A percentile compares a stretch with the other conserved stretches of the same genome.
Evolutionary conservation across 345 rosid species (phyloP).

Genomic region (Toxicodendron radicans): DNA sequence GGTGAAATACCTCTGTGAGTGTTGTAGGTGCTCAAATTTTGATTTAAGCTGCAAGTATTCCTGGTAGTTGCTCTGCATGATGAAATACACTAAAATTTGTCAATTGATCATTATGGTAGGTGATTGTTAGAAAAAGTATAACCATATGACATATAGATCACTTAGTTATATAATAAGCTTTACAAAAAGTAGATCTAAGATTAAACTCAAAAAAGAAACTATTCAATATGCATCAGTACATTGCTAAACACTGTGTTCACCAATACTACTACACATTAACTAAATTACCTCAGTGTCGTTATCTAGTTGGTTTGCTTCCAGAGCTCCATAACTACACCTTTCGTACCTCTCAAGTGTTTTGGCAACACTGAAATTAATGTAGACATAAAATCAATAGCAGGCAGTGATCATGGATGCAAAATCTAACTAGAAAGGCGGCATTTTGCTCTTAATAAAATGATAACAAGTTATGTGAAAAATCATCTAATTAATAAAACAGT

Average conservation of each 20-base stretch:
- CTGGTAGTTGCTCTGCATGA: slow-evolving; percentile 54
- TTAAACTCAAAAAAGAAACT: too few relatives aligned
- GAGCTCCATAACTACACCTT: slow-evolving; percentile 43
- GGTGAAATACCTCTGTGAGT: slow-evolving; percentile 58
- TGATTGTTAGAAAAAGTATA: not conserved
- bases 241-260: too few relatives aligned
- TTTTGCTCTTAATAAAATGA: too few relatives aligned
- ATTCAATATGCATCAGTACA: too few relatives aligned
- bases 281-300: slow-evolving; percentile 48
- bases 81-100: not conserved
- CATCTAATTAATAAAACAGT: too few relatives aligned
- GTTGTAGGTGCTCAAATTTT: slow-evolving; percentile 59
- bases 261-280: too few relatives aligned
- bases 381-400: not conserved
- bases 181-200: too few relatives aligned
- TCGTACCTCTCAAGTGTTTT: slow-evolving; percentile 68
- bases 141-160: too few relatives aligned
- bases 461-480: too few relatives aligned
- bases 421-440: not conserved
- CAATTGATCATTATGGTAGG: not conserved
- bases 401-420: not conserved
- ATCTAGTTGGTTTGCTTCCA: slow-evolving; percentile 46
- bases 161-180: too few relatives aligned
- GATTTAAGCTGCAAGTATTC: slow-evolving; percentile 68
- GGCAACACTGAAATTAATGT: slow-evolving; percentile 42